phyloP scores from a whole-genome alignment of 1,284 basidiomycete species.

The Boletellus deceptivus region DNA sequence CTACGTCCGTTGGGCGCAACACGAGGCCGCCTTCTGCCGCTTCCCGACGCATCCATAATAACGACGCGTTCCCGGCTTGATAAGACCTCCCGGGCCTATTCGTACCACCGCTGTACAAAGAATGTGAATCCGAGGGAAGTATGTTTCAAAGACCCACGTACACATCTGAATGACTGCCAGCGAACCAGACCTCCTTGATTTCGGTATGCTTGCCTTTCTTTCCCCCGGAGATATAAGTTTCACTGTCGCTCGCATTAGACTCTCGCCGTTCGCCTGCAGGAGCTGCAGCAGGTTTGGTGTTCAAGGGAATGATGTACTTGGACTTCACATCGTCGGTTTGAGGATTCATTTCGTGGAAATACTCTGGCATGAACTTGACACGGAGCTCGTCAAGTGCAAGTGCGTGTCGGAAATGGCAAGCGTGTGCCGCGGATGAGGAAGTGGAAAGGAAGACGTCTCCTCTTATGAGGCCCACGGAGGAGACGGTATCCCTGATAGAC shows the following conservation, averaged over 20 bases:
- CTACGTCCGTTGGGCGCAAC: slow-evolving; percentile 20
- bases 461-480: slow-evolving; percentile 33
- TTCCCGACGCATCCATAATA: slow-evolving; percentile 32
- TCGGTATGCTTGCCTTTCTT: slow-evolving; percentile 5
- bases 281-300: neutral
- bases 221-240: neutral
- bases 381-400: slow-evolving; percentile 41
- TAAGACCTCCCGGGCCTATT: slow-evolving; percentile 11
- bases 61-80: slow-evolving; percentile 24
- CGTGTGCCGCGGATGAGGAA: slow-evolving; percentile 20
- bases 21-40: slow-evolving; percentile 20
- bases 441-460: slow-evolving; percentile 28
- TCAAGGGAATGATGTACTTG: slow-evolving; percentile 1
- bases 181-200: slow-evolving; percentile 36
- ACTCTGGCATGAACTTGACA: slow-evolving; percentile 44
- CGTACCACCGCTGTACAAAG: slow-evolving; percentile 21
- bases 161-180: slow-evolving; percentile 36
- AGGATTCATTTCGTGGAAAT: slow-evolving; percentile 30
- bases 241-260: neutral
- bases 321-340: slow-evolving; percentile 7
- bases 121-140: neutral
- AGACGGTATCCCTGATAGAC: slow-evolving; percentile 42
- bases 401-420: slow-evolving; percentile 41
- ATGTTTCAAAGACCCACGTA: slow-evolving; percentile 9
- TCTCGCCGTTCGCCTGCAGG: neutral